These are phyloP conservation scores for Elsinoe australis DNA, from an alignment of 2,329 filamentous ascomycete species.

Conservation along the genomic window DNA sequence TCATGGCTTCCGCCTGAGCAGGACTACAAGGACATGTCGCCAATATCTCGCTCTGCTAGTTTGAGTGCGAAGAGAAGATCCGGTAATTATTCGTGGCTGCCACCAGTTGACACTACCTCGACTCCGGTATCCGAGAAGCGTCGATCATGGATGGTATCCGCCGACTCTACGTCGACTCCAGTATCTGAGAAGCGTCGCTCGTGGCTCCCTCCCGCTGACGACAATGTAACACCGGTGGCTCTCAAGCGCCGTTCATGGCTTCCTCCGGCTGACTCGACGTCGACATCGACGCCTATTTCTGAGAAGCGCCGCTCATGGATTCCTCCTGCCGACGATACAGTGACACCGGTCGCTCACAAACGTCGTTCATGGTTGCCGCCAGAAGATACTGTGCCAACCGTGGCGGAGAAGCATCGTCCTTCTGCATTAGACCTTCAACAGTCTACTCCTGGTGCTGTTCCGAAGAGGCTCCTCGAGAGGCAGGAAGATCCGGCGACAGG, in stretches of 20 bases:
- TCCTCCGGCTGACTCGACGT: not conserved
- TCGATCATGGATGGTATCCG: not conserved
- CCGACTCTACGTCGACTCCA: not conserved
- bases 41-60: slow-evolving; percentile 7
- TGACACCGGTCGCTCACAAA: no score
- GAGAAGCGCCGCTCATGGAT: slow-evolving; percentile 5
- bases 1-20: slow-evolving; percentile 9
- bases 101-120: not conserved
- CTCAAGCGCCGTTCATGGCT: slow-evolving; percentile 3
- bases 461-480: slow-evolving; percentile 6
- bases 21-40: slow-evolving; percentile 4
- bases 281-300: not conserved
- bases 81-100: slow-evolving; percentile 1
- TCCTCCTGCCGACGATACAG: not conserved
- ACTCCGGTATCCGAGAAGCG: not conserved
- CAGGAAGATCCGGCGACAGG: slow-evolving; percentile 4
- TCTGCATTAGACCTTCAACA: not conserved
- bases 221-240: not conserved
- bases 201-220: slow-evolving; percentile 2
- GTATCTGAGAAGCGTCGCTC: not conserved
- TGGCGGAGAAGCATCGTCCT: not conserved
- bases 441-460: slow-evolving; percentile 1
- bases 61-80: not conserved
- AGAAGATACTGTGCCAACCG: not conserved
- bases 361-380: no score